These are phyloP conservation scores for Verticillium nubilum DNA, from an alignment of 2,329 filamentous ascomycete species.

Conservation along the genomic window DNA sequence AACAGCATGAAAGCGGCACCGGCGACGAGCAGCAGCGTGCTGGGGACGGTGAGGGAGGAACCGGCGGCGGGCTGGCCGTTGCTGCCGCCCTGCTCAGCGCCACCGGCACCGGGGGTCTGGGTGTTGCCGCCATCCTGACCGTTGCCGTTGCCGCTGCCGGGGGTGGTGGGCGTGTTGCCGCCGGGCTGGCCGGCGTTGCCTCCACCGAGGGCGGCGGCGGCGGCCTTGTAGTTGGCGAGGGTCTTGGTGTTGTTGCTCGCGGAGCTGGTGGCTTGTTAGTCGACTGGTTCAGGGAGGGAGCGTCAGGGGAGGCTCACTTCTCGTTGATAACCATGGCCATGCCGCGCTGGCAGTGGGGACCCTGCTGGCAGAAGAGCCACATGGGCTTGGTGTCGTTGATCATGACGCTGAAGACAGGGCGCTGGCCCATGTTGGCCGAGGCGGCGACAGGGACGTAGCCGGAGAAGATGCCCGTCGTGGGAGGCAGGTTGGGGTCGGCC, in stretches of 20 bases:
- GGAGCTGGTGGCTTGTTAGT: conserved; percentile 26
- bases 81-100: neutral
- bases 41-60: conserved; percentile 31
- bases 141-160: conserved; percentile 5
- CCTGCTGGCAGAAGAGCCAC: conserved; percentile 76
- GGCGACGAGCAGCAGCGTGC: conserved; percentile 35
- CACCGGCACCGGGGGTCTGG: conserved; percentile 4
- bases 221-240: conserved; percentile 44
- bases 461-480: conserved; percentile 56
- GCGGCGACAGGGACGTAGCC: conserved; percentile 62
- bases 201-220: conserved; percentile 11
- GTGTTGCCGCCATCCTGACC: conserved; percentile 4
- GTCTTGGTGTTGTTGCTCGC: conserved; percentile 46
- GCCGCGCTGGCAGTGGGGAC: conserved; percentile 65
- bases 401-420: conserved; percentile 66
- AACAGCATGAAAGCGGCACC: conserved; percentile 38
- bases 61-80: conserved; percentile 12
- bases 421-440: conserved; percentile 38
- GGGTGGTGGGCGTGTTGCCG: conserved; percentile 10
- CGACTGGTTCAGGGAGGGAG: neutral
- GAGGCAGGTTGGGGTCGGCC: conserved; percentile 40
- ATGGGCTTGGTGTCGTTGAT: conserved; percentile 65
- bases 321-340: conserved; percentile 76
- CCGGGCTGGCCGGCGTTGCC: conserved; percentile 16
- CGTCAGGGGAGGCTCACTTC: conserved; percentile 43